These are phyloP conservation scores for Beauveria rudraprayagi DNA, from an alignment of 2,329 filamentous ascomycete species.

Conservation along the genomic window DNA sequence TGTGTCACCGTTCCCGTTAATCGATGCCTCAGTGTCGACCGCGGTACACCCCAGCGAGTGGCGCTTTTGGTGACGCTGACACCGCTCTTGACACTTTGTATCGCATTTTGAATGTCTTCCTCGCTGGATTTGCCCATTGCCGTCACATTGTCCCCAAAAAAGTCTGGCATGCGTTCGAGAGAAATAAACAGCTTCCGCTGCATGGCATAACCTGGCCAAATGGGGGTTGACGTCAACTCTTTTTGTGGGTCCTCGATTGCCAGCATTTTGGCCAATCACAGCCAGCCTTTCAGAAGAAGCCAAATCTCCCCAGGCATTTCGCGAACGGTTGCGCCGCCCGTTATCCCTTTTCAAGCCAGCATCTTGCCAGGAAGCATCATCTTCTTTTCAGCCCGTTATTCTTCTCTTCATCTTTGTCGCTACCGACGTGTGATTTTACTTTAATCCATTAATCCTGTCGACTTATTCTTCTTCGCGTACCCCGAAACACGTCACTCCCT, in stretches of 20 bases:
- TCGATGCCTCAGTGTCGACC: background rate
- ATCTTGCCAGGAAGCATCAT: background rate
- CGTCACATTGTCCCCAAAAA: background rate
- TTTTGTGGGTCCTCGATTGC: background rate
- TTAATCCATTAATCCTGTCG: background rate
- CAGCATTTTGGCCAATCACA: background rate
- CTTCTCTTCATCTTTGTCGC: background rate
- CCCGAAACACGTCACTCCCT: background rate
- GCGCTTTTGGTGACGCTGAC: background rate
- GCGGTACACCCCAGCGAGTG: background rate
- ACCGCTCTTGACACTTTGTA: background rate
- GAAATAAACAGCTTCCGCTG: background rate
- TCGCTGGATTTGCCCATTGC: background rate
- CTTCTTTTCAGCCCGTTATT: background rate
- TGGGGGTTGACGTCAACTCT: background rate
- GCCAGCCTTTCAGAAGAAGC: background rate
- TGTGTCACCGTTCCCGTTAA: background rate
- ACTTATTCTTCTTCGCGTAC: background rate
- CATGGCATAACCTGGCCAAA: background rate
- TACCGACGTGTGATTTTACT: background rate
- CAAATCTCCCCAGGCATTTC: background rate
- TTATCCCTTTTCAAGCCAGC: conserved; percentile 1
- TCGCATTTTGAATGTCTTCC: background rate
- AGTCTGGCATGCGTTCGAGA: background rate
- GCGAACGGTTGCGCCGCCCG: background rate